Evolutionary conservation across 2,329 filamentous ascomycete genomes (phyloP).

Genomic region (Aspergillus niger): DNA sequence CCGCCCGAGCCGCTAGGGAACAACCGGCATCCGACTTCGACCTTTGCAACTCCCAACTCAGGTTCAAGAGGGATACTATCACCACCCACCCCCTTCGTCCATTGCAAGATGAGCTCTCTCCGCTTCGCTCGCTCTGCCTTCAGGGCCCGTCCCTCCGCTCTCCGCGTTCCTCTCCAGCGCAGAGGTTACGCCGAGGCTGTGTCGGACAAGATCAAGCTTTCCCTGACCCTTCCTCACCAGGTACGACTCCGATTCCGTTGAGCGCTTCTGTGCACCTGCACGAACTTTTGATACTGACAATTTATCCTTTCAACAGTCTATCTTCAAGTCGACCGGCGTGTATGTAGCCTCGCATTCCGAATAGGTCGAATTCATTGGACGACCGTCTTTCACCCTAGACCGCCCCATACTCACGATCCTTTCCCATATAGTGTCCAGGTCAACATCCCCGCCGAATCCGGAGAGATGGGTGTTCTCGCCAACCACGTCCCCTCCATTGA

Average conservation of each 20-base stretch:
- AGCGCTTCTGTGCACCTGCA: slow-evolving; percentile 9
- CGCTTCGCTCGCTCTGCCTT: slow-evolving; percentile 89
- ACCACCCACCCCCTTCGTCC: slow-evolving; percentile 33
- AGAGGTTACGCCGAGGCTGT: slow-evolving; percentile 89
- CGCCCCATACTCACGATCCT: slow-evolving; percentile 55
- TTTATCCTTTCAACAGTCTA: slow-evolving; percentile 51
- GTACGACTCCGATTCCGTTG: slow-evolving; percentile 59
- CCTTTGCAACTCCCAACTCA: slow-evolving; percentile 40
- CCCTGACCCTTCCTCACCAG: slow-evolving; percentile 96
- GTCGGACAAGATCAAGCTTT: slow-evolving; percentile 96
- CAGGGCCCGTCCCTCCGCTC: slow-evolving; percentile 74
- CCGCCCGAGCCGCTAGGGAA: slow-evolving; percentile 37
- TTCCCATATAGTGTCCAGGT: slow-evolving; percentile 82
- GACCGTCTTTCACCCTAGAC: slow-evolving; percentile 19
- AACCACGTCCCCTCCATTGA: slow-evolving; percentile 99
- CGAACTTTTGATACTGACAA: slow-evolving; percentile 26
- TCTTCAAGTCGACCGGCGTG: slow-evolving; percentile 72
- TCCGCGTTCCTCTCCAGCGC: slow-evolving; percentile 76
- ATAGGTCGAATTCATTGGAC: slow-evolving; percentile 14
- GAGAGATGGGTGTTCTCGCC: slow-evolving; percentile 98
- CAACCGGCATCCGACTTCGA: slow-evolving; percentile 43
- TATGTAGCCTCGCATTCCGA: slow-evolving; percentile 48
- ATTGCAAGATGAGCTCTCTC: slow-evolving; percentile 79
- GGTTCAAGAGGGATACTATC: slow-evolving; percentile 38
- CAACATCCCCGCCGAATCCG: slow-evolving; percentile 96